Evolutionary conservation across 2,329 filamentous ascomycete species (phyloP).

Genomic region (Ophiocordyceps camponoti-rufipedis): DNA sequence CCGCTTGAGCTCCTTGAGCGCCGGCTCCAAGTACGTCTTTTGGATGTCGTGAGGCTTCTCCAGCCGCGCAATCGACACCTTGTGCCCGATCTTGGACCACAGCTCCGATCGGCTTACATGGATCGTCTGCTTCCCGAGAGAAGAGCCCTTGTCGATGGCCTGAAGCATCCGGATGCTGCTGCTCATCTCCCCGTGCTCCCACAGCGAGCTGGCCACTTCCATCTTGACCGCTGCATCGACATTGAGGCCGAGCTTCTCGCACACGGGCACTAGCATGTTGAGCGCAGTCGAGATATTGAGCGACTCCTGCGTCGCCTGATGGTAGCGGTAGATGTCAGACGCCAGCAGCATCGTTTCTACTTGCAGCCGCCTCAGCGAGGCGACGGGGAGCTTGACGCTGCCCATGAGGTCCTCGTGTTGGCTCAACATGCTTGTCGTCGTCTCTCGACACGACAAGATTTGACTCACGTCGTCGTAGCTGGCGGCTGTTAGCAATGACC

Average conservation of each 20-base stretch:
- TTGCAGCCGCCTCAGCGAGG: constrained; percentile 52
- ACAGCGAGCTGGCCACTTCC: constrained; percentile 77
- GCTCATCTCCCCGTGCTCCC: constrained; percentile 83
- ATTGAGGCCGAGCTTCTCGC: constrained; percentile 50
- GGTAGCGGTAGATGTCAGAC: constrained; percentile 58
- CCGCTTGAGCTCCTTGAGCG: constrained; percentile 62
- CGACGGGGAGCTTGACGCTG: constrained; percentile 39
- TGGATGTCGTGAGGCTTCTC: constrained; percentile 87
- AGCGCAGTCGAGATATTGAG: constrained; percentile 71
- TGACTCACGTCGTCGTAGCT: constrained; percentile 63
- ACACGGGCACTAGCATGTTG: constrained; percentile 56
- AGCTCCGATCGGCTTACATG: constrained; percentile 58
- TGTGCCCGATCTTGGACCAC: constrained; percentile 72
- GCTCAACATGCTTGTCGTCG: constrained; percentile 62
- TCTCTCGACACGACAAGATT: constrained; percentile 68
- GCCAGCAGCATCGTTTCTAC: constrained; percentile 60
- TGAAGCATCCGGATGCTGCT: constrained; percentile 82
- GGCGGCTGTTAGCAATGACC: constrained; percentile 4
- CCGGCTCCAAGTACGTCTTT: constrained; percentile 66
- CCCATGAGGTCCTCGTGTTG: constrained; percentile 46
- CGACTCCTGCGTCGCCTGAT: constrained; percentile 71
- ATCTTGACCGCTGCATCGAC: constrained; percentile 62
- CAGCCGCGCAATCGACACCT: constrained; percentile 74
- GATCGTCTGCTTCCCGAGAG: constrained; percentile 51
- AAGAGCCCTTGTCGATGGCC: constrained; percentile 40